Percentiles rank a stretch among this genome's conserved stretches.
These are phyloP conservation scores for Tulasnella sp. DNA, from an alignment of 768 basidiomycete species.

Conservation along the genomic window DNA sequence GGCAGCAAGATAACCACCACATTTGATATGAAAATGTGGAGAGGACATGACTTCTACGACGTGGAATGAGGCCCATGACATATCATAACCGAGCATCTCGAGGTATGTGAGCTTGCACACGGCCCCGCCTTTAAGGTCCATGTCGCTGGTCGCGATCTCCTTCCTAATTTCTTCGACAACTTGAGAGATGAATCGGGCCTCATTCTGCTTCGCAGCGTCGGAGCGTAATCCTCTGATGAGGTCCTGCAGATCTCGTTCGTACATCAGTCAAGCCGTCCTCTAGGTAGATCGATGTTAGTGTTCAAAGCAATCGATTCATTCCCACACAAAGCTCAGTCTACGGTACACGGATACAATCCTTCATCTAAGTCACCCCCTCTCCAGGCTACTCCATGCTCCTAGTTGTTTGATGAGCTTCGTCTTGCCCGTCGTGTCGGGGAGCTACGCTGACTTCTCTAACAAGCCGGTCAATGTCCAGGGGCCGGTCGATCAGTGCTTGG, in stretches of 20 bases:
- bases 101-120: conserved; percentile 94
- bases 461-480: too few relatives aligned
- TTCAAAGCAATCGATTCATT: too few relatives aligned
- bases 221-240: conserved; percentile 91
- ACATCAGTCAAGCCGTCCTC: too few relatives aligned
- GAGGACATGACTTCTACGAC: conserved; percentile 99
- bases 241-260: conserved; percentile 92
- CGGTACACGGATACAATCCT: too few relatives aligned
- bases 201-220: conserved; percentile 55
- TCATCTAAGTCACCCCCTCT: too few relatives aligned
- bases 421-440: too few relatives aligned
- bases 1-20: conserved; percentile 90
- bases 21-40: conserved; percentile 80
- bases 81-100: conserved; percentile 94
- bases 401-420: too few relatives aligned
- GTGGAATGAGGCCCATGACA: conserved; percentile 92
- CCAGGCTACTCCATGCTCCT: too few relatives aligned
- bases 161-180: conserved; percentile 89
- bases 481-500: too few relatives aligned
- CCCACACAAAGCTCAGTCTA: too few relatives aligned
- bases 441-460: too few relatives aligned
- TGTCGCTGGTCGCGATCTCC: conserved; percentile 87
- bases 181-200: conserved; percentile 80
- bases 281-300: too few relatives aligned
- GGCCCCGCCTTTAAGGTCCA: conserved; percentile 93